Conservation (phyloP, 768 basidiomycete species). For the Hortiboletus flavorubellus region DNA sequence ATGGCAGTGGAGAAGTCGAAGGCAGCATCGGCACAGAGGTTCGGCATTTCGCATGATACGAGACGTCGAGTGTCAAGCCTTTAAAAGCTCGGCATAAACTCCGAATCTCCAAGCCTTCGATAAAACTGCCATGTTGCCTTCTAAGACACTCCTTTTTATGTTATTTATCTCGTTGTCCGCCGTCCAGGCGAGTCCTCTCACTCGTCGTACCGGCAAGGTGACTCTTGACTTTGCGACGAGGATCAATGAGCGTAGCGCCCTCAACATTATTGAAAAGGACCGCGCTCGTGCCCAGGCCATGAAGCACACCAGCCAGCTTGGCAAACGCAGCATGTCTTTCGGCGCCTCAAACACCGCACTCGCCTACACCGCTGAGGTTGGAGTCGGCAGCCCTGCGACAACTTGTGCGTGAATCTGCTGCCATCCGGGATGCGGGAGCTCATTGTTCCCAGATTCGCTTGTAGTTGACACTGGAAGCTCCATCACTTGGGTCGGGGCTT, state of each 20-base stretch:
- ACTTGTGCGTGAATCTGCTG: conserved; percentile 18
- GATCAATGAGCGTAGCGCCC: conserved; percentile 8
- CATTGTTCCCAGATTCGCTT: conserved; percentile 20
- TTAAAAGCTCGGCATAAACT: background rate
- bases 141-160: conserved; percentile 5
- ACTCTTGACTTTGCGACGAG: conserved; percentile 13
- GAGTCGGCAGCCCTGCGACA: conserved; percentile 25
- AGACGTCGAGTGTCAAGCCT: too few species aligned
- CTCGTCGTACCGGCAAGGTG: background rate
- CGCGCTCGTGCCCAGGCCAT: conserved; percentile 18
- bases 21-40: background rate
- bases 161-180: conserved; percentile 10
- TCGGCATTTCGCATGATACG: background rate
- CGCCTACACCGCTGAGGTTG: conserved; percentile 28
- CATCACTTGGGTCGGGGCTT: conserved; percentile 13
- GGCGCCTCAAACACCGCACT: conserved; percentile 20
- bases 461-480: conserved; percentile 32
- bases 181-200: conserved; percentile 15
- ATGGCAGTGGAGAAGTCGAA: background rate
- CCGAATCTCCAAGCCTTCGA: background rate
- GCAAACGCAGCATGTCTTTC: conserved; percentile 8
- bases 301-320: background rate
- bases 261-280: conserved; percentile 16
- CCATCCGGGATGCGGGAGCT: background rate
- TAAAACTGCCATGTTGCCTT: conserved; percentile 11